Evolutionary conservation across 768 basidiomycete species (phyloP), one percentile per base, ranked within the genome.

Genomic region (Mycena filopes): DNA sequence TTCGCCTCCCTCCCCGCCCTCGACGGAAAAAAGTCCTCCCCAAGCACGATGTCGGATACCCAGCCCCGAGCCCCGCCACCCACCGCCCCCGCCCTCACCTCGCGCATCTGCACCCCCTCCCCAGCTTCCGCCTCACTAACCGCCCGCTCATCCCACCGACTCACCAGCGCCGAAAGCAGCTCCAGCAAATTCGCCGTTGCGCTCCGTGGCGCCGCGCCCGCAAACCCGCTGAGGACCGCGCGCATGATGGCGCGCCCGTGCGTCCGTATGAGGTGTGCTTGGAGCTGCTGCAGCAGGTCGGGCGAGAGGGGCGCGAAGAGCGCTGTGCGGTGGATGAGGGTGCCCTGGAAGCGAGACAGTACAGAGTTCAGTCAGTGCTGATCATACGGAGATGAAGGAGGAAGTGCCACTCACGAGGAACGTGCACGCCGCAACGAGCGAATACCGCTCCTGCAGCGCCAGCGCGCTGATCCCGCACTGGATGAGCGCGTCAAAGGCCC

Each of bases 121-220:
- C n/a, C 54, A n/a, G 36, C 63, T 55, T 31, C 71, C 69, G 46
- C 79, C 76, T 59, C 74, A 75, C 36, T 77, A 74, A 68, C 67
- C 7, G 85, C 84, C 48, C 87, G 82, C 31, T 80, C 75, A 0
- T 86, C 84, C 49, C 84, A 79, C 57, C 91, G 84, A 16, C 82
- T 83, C 29, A 90, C 80, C 10, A 97, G 75, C 42, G 84, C 86
- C 3, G 88, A 87, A 28, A 98, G 78, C 31, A 98, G 77, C 69
- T 97, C 95, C 4, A 94, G 90, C 28, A 98, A 82, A 73, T 97
- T 97, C 21, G 87, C 90, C 5, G 91, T 89, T 20, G 87, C 89
- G 25, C 93, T 94, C 60, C 95, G 81, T 0, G 96, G 96, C 2
- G 95, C 91, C 3, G 91, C 85, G 15, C 92, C 89, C 0, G 93